A percentile compares a stretch with the other conserved stretches of the same genome.
These are phyloP conservation scores for Steccherinum ochraceum DNA, from an alignment of 768 basidiomycete species.

Conservation along the genomic window DNA sequence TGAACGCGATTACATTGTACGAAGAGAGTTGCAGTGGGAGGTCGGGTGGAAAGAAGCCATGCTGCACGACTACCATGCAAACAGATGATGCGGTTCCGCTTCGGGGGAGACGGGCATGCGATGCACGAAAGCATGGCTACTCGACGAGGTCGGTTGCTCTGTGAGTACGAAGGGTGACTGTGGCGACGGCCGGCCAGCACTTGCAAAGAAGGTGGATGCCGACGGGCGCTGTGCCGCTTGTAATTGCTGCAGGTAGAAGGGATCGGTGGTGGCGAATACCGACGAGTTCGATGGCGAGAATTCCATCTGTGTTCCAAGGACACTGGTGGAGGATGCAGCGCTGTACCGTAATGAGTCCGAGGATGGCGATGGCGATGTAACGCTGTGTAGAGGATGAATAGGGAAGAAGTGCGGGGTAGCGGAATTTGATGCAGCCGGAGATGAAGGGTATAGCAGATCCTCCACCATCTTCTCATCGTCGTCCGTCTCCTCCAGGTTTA, in stretches of 20 bases:
- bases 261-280: constrained; percentile 39
- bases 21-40: too few relatives aligned
- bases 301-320: constrained; percentile 13
- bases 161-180: constrained; percentile 33
- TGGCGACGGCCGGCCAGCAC: constrained; percentile 29
- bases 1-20: too few relatives aligned
- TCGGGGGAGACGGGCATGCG: constrained; percentile 12
- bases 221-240: constrained; percentile 26
- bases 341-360: constrained; percentile 3
- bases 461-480: constrained; percentile 41
- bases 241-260: constrained; percentile 41
- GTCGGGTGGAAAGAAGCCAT: too few relatives aligned
- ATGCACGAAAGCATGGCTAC: constrained; percentile 5
- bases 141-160: constrained; percentile 4
- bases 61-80: constrained; percentile 8
- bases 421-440: constrained; percentile 15
- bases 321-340: constrained; percentile 12
- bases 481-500: constrained; percentile 33
- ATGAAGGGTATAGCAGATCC: constrained; percentile 33
- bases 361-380: not conserved
- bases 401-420: constrained; percentile 8
- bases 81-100: constrained; percentile 11
- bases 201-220: constrained; percentile 30
- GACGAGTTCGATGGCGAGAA: constrained; percentile 24
- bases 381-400: constrained; percentile 10